Evolutionary conservation across 345 rosid genomes (phyloP), one percentile per base, ranked within the genome.

Genomic region (Eucalyptus pauciflora): DNA sequence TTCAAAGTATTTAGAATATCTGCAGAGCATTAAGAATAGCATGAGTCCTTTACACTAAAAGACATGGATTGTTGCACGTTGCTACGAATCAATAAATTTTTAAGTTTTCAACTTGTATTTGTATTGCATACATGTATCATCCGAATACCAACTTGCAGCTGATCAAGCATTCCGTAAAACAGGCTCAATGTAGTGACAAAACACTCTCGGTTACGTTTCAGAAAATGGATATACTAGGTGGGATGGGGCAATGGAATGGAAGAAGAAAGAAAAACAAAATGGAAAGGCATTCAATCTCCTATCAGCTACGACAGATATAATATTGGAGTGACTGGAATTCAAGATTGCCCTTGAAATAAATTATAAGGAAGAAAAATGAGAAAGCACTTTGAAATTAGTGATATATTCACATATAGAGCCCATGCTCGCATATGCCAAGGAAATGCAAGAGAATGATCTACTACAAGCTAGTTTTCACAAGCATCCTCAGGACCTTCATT

Each of bases 11-110:
- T 92, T 37, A 96, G 89, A 58, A 90, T 50, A 92, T 96, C 99
- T 97, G 94, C 86, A 91, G 50, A 91, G 87, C 81, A 87, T 94
- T 93, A 96, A 96, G 96, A 94, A 90, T 41, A 76, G 48, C 27
- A 76, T 76, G 43, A 41, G 9, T 76, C 29, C 48, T 76, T 76
- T 10, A 41, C 48, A 20, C 83, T 37, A 76, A 76, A 76, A 76
- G 83, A 76, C 48, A 76, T 3, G 48, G 48, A 76, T 37, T 2
- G 5, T 76, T 76, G 83, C 83, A 76, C 27, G 2, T 76, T 20
- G 3, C 27, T 41, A 41, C 1, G 2, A 37, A 20, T 41, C 48
- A 41, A 64, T 64, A 64, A 64, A 64, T 64, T 41, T 76, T 76
- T 45, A 20, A 76, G 29, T 76, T 41, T 76, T 76, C 29, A 20